Evolutionary conservation across 106 monocot species (phyloP).

Genomic region (Triglochin maritima): DNA sequence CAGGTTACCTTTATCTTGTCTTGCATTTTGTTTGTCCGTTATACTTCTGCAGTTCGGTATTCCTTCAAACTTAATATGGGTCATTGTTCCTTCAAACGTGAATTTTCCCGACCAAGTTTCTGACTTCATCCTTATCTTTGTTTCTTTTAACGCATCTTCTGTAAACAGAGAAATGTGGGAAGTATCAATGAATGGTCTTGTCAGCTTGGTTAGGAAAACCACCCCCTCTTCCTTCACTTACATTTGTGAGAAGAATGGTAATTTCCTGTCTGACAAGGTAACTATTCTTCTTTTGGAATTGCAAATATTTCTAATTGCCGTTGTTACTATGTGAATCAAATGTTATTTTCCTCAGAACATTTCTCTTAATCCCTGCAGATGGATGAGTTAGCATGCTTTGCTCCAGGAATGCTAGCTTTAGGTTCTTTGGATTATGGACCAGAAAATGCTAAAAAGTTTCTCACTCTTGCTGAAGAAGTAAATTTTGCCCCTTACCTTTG

Average conservation of each 20-base stretch:
- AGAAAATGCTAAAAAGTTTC: conserved; percentile 61
- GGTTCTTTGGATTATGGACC: conserved; percentile 69
- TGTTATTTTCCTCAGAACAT: too few relatives aligned
- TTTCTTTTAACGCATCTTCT: neutral
- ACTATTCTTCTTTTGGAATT: neutral
- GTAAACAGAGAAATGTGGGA: conserved; percentile 91
- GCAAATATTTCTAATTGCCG: too few relatives aligned
- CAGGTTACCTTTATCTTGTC: conserved; percentile 28
- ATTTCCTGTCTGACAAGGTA: conserved; percentile 71
- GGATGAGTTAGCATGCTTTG: conserved; percentile 98
- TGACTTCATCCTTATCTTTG: too few relatives aligned
- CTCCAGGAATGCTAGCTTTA: conserved; percentile 86
- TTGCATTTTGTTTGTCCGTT: too few relatives aligned
- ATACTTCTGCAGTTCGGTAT: too few relatives aligned
- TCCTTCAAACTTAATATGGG: too few relatives aligned
- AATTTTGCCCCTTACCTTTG: too few relatives aligned
- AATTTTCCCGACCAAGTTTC: too few relatives aligned
- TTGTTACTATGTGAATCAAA: too few relatives aligned
- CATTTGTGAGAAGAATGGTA: conserved; percentile 83
- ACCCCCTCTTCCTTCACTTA: conserved; percentile 87
- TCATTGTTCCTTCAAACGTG: too few relatives aligned
- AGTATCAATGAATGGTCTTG: conserved; percentile 79
- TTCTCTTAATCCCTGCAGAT: conserved; percentile 35
- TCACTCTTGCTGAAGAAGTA: conserved; percentile 85
- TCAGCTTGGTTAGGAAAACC: conserved; percentile 58